A percentile compares a stretch with the other conserved stretches of the same genome.
Evolutionary conservation across 352 stramenopile species (phyloP).

Genomic region (Bremia lactucae): DNA sequence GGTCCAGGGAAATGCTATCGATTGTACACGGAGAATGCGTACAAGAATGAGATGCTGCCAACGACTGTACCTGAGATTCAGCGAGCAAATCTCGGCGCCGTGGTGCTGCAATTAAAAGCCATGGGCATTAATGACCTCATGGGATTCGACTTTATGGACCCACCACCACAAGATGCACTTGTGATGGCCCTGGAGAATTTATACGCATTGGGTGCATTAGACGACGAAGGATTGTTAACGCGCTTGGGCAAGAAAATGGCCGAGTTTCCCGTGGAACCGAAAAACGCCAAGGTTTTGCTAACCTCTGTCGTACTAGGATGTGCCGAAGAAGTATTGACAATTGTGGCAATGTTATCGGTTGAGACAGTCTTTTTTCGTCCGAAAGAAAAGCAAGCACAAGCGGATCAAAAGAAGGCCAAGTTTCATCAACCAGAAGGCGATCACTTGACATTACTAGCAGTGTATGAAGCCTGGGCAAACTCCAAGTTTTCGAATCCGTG

Average conservation of each 20-base stretch:
- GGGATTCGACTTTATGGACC: constrained; percentile 99
- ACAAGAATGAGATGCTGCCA: constrained; percentile 95
- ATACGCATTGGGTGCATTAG: constrained; percentile 93
- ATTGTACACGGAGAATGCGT: constrained; percentile 98
- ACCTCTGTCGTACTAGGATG: constrained; percentile 96
- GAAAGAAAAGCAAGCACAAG: constrained; percentile 97
- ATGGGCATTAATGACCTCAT: constrained; percentile 99
- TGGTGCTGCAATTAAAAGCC: constrained; percentile 98
- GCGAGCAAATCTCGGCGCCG: constrained; percentile 95
- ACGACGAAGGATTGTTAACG: constrained; percentile 91
- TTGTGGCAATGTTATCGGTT: constrained; percentile 97
- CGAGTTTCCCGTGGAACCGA: constrained; percentile 98
- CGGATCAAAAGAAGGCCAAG: constrained; percentile 99
- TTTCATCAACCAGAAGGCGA: constrained; percentile 98
- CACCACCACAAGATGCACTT: constrained; percentile 93
- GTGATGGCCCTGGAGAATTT: constrained; percentile 96
- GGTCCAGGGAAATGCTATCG: constrained; percentile 99
- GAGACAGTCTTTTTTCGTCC: constrained; percentile 98
- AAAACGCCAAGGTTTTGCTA: constrained; percentile 98
- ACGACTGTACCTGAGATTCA: constrained; percentile 99
- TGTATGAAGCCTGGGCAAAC: constrained; percentile 98
- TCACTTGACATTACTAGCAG: constrained; percentile 94
- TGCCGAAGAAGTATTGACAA: constrained; percentile 97
- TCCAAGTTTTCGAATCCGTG: constrained; percentile 97
- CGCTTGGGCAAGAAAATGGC: constrained; percentile 97